Evolutionary conservation across 2,329 filamentous ascomycete genomes (phyloP).

Genomic region (Aspergillus pseudoterreus): DNA sequence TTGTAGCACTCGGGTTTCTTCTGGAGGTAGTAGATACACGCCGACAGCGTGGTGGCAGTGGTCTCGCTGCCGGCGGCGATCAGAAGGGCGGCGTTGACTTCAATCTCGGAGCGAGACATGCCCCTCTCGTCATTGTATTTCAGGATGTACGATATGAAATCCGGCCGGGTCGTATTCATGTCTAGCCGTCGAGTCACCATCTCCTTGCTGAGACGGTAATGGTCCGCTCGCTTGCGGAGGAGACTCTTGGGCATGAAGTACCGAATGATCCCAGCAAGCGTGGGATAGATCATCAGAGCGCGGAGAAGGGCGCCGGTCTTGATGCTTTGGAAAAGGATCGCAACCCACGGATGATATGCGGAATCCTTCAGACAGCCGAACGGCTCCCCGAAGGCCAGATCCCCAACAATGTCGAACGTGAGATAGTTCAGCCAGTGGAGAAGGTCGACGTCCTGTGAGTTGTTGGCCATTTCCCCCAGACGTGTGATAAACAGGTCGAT

Average conservation of each 20-base stretch:
- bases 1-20: slow-evolving; percentile 13
- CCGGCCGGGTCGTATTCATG: slow-evolving; percentile 13
- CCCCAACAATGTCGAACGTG: slow-evolving; percentile 32
- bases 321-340: slow-evolving; percentile 22
- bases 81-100: slow-evolving; percentile 8
- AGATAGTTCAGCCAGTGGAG: slow-evolving; percentile 27
- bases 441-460: slow-evolving; percentile 17
- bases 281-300: not conserved
- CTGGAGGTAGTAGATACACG: slow-evolving; percentile 28
- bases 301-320: slow-evolving; percentile 6
- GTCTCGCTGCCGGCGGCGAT: slow-evolving; percentile 40
- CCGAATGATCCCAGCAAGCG: not conserved
- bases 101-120: slow-evolving; percentile 21
- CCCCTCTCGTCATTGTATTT: slow-evolving; percentile 2
- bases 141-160: slow-evolving; percentile 12
- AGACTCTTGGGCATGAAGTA: not conserved
- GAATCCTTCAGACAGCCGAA: slow-evolving; percentile 32
- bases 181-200: slow-evolving; percentile 20
- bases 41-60: slow-evolving; percentile 38
- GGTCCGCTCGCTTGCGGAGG: not conserved
- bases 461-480: slow-evolving; percentile 6
- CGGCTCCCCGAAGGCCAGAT: slow-evolving; percentile 27
- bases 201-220: slow-evolving; percentile 7
- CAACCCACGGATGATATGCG: slow-evolving; percentile 36
- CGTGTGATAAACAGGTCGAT: slow-evolving; percentile 17